phyloP scores from a whole-genome alignment of 2,329 filamentous ascomycete genomes.

The Venturiaceae sp. region DNA sequence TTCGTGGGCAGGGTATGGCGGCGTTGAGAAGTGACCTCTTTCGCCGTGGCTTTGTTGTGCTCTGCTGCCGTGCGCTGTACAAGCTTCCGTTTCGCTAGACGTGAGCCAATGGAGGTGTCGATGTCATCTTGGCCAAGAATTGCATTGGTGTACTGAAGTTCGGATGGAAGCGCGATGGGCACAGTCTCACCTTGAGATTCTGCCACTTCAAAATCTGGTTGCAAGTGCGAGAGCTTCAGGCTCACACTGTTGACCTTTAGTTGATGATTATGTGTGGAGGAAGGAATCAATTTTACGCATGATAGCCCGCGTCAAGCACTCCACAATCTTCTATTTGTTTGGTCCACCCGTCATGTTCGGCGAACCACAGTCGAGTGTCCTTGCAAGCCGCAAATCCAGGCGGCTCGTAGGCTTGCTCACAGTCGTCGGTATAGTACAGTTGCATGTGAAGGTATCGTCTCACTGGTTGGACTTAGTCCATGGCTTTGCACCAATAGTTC shows the following conservation, averaged over 20 bases:
- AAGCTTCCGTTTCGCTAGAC: not conserved
- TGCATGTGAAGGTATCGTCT: slow-evolving; percentile 33
- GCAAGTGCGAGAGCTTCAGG: slow-evolving; percentile 23
- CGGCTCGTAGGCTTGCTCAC: slow-evolving; percentile 28
- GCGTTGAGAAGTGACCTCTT: not conserved
- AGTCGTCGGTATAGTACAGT: slow-evolving; percentile 33
- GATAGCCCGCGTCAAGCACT: slow-evolving; percentile 26
- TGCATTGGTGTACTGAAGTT: slow-evolving; percentile 15
- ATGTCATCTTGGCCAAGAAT: slow-evolving; percentile 18
- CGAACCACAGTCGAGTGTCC: slow-evolving; percentile 24
- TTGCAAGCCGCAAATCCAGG: slow-evolving; percentile 25
- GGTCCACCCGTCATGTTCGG: slow-evolving; percentile 26
- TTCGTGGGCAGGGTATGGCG: not conserved
- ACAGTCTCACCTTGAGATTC: not conserved
- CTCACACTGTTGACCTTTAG: slow-evolving; percentile 7
- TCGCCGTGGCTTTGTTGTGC: not conserved
- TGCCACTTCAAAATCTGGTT: not conserved
- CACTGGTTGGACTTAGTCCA: slow-evolving; percentile 14
- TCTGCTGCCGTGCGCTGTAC: not conserved
- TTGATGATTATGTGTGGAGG: too few species aligned
- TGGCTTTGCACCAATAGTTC: not conserved
- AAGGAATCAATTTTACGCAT: slow-evolving; percentile 21
- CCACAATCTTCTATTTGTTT: slow-evolving; percentile 23
- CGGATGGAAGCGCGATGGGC: not conserved
- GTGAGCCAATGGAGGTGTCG: slow-evolving; percentile 13